Evolutionary conservation across 2,329 filamentous ascomycete species (phyloP).

Genomic region (Chaetothyriales sp.): DNA sequence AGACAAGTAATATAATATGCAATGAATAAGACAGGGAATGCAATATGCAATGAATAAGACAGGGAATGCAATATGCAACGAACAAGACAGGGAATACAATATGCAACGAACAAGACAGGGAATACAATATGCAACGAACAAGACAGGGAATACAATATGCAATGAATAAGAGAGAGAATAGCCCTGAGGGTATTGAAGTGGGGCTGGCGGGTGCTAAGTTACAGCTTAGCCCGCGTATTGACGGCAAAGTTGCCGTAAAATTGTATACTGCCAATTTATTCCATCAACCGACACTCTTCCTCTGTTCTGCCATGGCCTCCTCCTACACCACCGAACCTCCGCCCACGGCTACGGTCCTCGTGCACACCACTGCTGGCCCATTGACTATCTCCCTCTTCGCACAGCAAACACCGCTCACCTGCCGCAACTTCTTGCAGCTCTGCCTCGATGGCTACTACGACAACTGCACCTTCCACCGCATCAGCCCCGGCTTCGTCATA

Average conservation of each 20-base stretch:
- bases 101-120: too few species aligned
- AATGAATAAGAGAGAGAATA: too few species aligned
- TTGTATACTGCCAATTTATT: background rate
- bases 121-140: too few species aligned
- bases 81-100: too few species aligned
- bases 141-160: too few species aligned
- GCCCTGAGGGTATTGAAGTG: too few species aligned
- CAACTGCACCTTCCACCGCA: constrained; percentile 82
- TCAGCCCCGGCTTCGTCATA: constrained; percentile 81
- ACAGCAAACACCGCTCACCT: constrained; percentile 80
- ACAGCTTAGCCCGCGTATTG: too few species aligned
- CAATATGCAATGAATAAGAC: too few species aligned
- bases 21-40: too few species aligned
- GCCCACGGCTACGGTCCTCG: constrained; percentile 77
- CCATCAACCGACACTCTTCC: background rate
- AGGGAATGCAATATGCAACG: too few species aligned
- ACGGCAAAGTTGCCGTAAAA: background rate
- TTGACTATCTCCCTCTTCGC: constrained; percentile 87
- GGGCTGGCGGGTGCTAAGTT: too few species aligned
- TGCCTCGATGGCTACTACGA: constrained; percentile 93
- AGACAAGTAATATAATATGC: too few species aligned
- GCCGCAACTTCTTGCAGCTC: constrained; percentile 89
- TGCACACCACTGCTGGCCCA: constrained; percentile 82
- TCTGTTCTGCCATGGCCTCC: constrained; percentile 52
- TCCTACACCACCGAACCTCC: constrained; percentile 92